phyloP scores from a whole-genome alignment of 2,329 filamentous ascomycete species.

The Botrytis pseudocinerea region DNA sequence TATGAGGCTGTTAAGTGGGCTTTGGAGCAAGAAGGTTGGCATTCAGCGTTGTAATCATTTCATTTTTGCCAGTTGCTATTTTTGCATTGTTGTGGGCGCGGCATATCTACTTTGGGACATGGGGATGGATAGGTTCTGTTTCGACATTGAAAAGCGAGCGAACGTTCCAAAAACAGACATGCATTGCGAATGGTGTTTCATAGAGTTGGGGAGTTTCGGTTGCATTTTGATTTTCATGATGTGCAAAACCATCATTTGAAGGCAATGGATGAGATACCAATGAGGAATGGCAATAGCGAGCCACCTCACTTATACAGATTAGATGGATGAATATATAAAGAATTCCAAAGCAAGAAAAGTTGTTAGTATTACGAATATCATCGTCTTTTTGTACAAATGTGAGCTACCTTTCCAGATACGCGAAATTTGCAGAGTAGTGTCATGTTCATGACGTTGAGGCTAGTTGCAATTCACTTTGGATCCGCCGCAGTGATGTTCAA shows the following conservation, averaged over 20 bases:
- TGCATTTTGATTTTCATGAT: not conserved
- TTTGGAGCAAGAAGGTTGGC: slow-evolving; percentile 51
- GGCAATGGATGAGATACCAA: slow-evolving; percentile 4
- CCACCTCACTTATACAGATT: not conserved
- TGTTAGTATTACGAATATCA: not conserved
- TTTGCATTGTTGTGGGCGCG: not conserved
- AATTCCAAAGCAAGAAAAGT: not conserved
- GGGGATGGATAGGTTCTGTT: not conserved
- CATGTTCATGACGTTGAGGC: not conserved
- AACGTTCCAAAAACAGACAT: not conserved
- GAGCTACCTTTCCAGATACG: not conserved
- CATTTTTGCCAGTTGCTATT: not conserved
- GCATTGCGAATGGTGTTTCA: slow-evolving; percentile 6
- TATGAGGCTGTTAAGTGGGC: slow-evolving; percentile 76
- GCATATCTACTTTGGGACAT: not conserved
- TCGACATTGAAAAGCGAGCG: not conserved
- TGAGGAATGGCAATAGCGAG: not conserved
- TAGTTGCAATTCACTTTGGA: not conserved
- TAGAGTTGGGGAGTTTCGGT: not conserved
- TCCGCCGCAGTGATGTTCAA: not conserved
- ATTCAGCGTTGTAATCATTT: not conserved
- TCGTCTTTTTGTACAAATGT: not conserved
- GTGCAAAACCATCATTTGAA: not conserved
- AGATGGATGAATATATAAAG: not conserved
- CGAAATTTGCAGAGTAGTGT: too few relatives aligned